Percentiles rank a stretch among this genome's conserved stretches.
Conservation (phyloP, 1,284 basidiomycete genomes). For the Sporisorium iseilematis-ciliati region DNA sequence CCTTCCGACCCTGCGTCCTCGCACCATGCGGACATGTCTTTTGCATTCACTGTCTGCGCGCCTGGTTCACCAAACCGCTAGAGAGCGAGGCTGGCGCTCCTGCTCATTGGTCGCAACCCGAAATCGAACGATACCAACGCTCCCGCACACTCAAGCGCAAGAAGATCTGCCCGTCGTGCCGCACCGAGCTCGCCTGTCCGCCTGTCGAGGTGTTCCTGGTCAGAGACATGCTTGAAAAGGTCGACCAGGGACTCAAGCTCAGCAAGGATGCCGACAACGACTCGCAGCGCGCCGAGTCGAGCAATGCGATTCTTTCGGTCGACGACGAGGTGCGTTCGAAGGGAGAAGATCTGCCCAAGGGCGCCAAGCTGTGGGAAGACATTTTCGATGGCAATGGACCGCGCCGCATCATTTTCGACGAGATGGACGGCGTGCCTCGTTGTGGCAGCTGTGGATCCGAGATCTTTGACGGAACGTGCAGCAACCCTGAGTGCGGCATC, state of each 20-base stretch:
- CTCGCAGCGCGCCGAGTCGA: conserved; percentile 27
- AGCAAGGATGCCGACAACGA: conserved; percentile 27
- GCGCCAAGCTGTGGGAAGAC: conserved; percentile 49
- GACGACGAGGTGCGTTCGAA: conserved; percentile 38
- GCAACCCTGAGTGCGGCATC: conserved; percentile 54
- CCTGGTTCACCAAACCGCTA: conserved; percentile 61
- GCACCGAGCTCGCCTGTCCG: conserved; percentile 53
- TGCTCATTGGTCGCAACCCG: conserved; percentile 11
- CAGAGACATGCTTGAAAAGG: conserved; percentile 57
- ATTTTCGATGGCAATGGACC: conserved; percentile 49
- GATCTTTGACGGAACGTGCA: conserved; percentile 60
- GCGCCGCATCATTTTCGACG: conserved; percentile 57
- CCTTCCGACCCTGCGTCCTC: conserved; percentile 59
- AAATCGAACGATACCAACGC: conserved; percentile 20
- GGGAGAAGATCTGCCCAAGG: conserved; percentile 49
- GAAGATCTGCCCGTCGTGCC: conserved; percentile 66
- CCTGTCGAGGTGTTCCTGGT: conserved; percentile 64
- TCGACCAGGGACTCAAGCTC: conserved; percentile 37
- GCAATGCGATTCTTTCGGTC: conserved; percentile 24
- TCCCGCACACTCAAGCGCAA: conserved; percentile 51
- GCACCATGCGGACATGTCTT: conserved; percentile 66
- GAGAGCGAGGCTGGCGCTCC: conserved; percentile 39
- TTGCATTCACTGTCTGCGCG: conserved; percentile 62
- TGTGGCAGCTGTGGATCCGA: conserved; percentile 63
- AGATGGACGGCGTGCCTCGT: conserved; percentile 58